Evolutionary conservation across 1,284 basidiomycete genomes (phyloP).

Genomic region (Ganoderma lucidum): DNA sequence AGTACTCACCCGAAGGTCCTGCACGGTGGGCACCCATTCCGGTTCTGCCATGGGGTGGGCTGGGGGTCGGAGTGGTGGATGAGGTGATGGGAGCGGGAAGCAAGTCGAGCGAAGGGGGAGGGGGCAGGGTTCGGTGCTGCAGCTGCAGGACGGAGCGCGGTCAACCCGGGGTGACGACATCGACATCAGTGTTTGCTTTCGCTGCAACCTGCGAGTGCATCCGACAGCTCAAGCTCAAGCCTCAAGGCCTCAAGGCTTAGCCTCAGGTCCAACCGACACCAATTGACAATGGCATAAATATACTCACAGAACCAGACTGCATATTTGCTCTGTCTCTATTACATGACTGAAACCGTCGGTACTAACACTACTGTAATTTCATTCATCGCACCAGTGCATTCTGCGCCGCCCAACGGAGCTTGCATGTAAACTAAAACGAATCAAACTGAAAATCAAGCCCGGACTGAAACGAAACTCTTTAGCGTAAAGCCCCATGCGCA

Average conservation of each 20-base stretch:
- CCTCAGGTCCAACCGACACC: too few species aligned
- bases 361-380: slow-evolving; percentile 23
- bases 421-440: background rate
- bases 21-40: slow-evolving; percentile 40
- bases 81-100: background rate
- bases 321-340: slow-evolving; percentile 25
- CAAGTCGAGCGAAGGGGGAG: background rate
- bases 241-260: too few species aligned
- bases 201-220: background rate
- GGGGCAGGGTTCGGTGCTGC: background rate
- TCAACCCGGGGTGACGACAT: background rate
- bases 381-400: slow-evolving; percentile 13
- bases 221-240: background rate
- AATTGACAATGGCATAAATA: background rate
- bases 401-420: slow-evolving; percentile 7
- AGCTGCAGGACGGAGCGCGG: background rate
- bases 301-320: background rate
- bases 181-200: background rate
- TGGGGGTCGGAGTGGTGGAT: background rate
- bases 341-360: slow-evolving; percentile 25
- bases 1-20: slow-evolving; percentile 52
- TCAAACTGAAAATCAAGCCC: background rate
- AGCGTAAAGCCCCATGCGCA: background rate
- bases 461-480: background rate
- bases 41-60: slow-evolving; percentile 2